A percentile compares a stretch with the other conserved stretches of the same genome.
Conservation (phyloP, 805 yeast species). For the Starmerella sirachaensis region DNA sequence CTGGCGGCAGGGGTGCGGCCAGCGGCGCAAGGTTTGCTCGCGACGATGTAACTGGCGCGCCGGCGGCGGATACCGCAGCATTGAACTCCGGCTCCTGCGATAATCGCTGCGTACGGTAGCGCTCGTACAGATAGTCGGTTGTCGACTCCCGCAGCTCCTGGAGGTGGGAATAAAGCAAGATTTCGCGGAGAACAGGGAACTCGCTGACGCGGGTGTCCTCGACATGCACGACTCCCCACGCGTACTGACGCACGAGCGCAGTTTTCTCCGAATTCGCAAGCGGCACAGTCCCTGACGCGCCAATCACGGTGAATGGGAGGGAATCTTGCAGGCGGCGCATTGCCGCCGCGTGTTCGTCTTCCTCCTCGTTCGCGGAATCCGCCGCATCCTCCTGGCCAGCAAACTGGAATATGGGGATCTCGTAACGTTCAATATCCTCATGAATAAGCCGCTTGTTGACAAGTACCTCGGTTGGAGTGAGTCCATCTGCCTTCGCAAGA, state of each 20-base stretch:
- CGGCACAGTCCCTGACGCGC: conserved; percentile 26
- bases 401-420: conserved; percentile 63
- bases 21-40: conserved; percentile 14
- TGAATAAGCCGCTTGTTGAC: conserved; percentile 62
- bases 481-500: conserved; percentile 73
- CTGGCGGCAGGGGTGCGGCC: neutral
- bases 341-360: conserved; percentile 33
- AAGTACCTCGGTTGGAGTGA: conserved; percentile 64
- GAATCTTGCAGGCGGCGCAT: conserved; percentile 37
- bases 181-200: conserved; percentile 66
- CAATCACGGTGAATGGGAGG: conserved; percentile 57
- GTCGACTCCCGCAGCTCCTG: conserved; percentile 82
- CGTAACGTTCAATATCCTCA: conserved; percentile 59
- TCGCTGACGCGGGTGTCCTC: conserved; percentile 72
- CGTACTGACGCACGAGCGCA: conserved; percentile 41
- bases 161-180: conserved; percentile 70
- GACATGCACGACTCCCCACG: conserved; percentile 48
- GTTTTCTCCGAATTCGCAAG: conserved; percentile 28
- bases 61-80: conserved; percentile 19
- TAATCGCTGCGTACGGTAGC: conserved; percentile 77
- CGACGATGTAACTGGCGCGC: conserved; percentile 18
- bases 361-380: conserved; percentile 38
- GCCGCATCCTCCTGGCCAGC: conserved; percentile 41
- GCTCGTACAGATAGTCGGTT: conserved; percentile 75
- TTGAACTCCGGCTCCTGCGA: conserved; percentile 39